Percentiles rank a stretch among this genome's conserved stretches.
phyloP scores from a whole-genome alignment of 148 eudicot genomes.

The Amaranthus hypochondriacus region DNA sequence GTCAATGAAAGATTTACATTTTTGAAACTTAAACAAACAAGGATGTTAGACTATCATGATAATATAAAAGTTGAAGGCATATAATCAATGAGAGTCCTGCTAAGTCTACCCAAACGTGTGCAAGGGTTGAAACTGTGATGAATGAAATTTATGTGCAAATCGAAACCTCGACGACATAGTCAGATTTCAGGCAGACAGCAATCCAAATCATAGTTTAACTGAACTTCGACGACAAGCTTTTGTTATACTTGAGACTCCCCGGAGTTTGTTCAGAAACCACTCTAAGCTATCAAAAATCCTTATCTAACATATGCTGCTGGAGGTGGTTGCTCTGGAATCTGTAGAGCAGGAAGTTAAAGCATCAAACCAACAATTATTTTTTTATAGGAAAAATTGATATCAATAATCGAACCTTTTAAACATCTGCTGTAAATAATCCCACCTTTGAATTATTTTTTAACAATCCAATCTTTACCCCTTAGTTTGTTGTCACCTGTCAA shows the following conservation, averaged over 20 bases:
- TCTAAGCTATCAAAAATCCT: background rate
- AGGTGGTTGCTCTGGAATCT: constrained; percentile 36
- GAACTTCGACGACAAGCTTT: background rate
- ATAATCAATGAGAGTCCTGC: background rate
- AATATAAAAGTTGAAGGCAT: no score
- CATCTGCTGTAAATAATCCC: no score
- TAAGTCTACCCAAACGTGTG: background rate
- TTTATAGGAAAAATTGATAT: no score
- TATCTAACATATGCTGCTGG: constrained; percentile 24
- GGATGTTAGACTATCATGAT: no score
- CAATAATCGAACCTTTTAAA: no score
- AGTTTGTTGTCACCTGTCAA: no score
- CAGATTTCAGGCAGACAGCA: no score
- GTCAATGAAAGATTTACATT: no score
- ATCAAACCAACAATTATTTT: no score
- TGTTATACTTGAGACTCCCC: background rate
- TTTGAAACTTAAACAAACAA: no score
- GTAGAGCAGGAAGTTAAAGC: constrained; percentile 5
- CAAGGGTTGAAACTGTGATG: background rate
- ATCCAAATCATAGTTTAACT: background rate
- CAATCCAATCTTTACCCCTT: no score
- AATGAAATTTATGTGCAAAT: background rate
- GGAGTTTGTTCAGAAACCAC: background rate
- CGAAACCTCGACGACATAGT: background rate
- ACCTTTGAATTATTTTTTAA: no score